A percentile compares a stretch with the other conserved stretches of the same genome.
These are phyloP conservation scores for Juglanconis oblonga DNA, from an alignment of 2,329 filamentous ascomycete genomes.

Conservation along the genomic window DNA sequence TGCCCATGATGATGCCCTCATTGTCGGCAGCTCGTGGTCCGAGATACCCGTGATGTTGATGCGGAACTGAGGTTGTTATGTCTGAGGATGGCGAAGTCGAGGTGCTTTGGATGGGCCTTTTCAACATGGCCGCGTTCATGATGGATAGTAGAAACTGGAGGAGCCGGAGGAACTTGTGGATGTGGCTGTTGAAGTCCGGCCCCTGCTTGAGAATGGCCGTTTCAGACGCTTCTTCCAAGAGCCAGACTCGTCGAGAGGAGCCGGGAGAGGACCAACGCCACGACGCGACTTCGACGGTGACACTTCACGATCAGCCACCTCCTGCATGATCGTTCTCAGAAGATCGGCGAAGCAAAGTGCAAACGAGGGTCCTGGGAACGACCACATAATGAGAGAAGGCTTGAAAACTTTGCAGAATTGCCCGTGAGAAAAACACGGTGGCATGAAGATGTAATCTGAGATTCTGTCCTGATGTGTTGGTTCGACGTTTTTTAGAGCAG, in stretches of 20 bases:
- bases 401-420: no score
- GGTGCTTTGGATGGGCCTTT: neutral
- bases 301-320: neutral
- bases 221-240: neutral
- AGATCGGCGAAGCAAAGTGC: constrained; percentile 1
- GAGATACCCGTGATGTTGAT: no score
- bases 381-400: neutral
- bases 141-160: neutral
- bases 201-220: neutral
- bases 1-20: constrained; percentile 10
- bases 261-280: no score
- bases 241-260: neutral
- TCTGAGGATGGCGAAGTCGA: neutral
- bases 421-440: neutral
- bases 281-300: neutral
- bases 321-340: neutral
- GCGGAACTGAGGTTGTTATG: neutral
- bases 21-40: neutral
- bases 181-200: neutral
- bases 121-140: neutral
- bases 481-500: neutral
- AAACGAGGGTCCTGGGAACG: neutral
- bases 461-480: neutral
- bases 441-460: neutral
- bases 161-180: neutral